Conservation (phyloP, 257 asterid species). For the Nicotiana knightiana region DNA sequence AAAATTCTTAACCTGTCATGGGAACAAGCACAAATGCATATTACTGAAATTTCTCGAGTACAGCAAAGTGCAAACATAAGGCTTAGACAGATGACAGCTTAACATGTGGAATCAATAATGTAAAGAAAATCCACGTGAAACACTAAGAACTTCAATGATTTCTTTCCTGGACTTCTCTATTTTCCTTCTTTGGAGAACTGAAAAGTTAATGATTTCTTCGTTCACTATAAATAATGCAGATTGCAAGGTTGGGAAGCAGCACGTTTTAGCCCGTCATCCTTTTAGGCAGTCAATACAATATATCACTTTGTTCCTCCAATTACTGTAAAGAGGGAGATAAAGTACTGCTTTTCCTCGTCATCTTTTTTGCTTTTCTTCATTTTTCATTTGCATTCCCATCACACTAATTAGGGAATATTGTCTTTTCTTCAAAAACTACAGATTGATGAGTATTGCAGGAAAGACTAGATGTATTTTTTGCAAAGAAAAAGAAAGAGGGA, state of each 20-base stretch:
- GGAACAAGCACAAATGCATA: not conserved
- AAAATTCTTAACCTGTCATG: constrained; percentile 67
- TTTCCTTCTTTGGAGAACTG: not conserved
- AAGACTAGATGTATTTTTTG: not conserved
- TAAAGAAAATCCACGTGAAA: not conserved
- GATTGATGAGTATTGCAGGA: not conserved
- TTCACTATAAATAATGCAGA: not conserved
- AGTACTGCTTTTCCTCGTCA: not conserved
- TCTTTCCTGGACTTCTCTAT: not conserved
- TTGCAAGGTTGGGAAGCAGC: not conserved
- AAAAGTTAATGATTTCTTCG: not conserved
- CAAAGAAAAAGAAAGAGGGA: no score
- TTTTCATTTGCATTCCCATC: not conserved
- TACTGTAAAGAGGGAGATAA: not conserved
- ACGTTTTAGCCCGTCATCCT: not conserved
- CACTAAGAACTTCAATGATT: not conserved
- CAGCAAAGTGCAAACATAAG: constrained; percentile 7
- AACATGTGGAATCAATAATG: not conserved
- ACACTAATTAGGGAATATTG: not conserved
- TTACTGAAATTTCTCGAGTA: not conserved
- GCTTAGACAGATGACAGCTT: not conserved
- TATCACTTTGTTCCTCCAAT: not conserved
- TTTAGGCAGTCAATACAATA: not conserved
- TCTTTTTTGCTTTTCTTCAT: not conserved
- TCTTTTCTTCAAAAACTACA: not conserved